Conservation (phyloP, 1,284 basidiomycete species). For the Cutaneotrichosporon cyanovorans region DNA sequence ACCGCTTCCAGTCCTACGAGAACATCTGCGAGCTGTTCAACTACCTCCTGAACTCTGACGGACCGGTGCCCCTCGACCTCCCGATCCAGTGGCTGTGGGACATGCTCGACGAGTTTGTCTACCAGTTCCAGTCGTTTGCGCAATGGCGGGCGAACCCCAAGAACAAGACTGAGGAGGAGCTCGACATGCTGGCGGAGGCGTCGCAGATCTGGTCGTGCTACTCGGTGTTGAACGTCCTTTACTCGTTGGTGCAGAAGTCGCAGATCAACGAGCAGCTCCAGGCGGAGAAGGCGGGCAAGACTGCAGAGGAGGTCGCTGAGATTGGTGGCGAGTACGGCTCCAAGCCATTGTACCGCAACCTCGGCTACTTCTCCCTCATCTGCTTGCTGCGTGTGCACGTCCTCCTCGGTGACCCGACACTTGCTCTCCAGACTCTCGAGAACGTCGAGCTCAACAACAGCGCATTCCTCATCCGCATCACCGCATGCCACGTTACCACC, state of each 20-base stretch:
- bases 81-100: constrained; percentile 98
- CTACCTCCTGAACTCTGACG: constrained; percentile 91
- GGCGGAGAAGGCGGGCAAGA: constrained; percentile 71
- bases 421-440: constrained; percentile 88
- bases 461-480: constrained; percentile 79
- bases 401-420: constrained; percentile 85
- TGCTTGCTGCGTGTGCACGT: constrained; percentile 93
- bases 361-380: constrained; percentile 97
- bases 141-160: constrained; percentile 81
- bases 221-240: constrained; percentile 93
- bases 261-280: constrained; percentile 87
- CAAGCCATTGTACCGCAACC: constrained; percentile 82
- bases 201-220: constrained; percentile 92
- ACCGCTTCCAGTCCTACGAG: constrained; percentile 97
- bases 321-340: constrained; percentile 86
- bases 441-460: constrained; percentile 75
- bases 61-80: constrained; percentile 77
- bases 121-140: constrained; percentile 95
- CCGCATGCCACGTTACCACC: constrained; percentile 73
- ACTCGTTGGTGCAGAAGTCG: constrained; percentile 95
- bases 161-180: constrained; percentile 82
- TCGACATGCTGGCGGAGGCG: constrained; percentile 64
- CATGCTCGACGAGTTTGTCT: constrained; percentile 98
- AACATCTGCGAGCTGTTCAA: constrained; percentile 98
- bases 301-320: constrained; percentile 71